Evolutionary conservation across 306 rosid species (phyloP).

Genomic region (Dalbergia oliveri): DNA sequence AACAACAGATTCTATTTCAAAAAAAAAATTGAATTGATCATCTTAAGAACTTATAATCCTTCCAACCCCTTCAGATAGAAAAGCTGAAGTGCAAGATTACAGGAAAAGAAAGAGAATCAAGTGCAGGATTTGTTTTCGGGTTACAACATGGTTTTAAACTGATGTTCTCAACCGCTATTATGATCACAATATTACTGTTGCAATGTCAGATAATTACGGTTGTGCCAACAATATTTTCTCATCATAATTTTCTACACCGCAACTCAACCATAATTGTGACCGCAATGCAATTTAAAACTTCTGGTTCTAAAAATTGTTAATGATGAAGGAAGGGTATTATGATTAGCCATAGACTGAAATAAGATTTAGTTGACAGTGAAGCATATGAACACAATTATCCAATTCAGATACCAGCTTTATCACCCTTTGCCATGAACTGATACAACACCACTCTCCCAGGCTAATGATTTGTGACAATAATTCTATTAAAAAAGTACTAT

Average conservation of each 20-base stretch:
- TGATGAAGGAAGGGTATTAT: too few species aligned
- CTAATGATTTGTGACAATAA: slow-evolving; percentile 7
- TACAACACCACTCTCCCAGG: neutral
- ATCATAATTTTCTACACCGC: too few species aligned
- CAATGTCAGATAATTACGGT: too few species aligned
- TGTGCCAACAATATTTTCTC: too few species aligned
- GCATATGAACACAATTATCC: slow-evolving; percentile 9
- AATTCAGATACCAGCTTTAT: neutral
- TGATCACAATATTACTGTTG: too few species aligned
- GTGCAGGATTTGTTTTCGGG: neutral
- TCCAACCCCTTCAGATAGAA: neutral
- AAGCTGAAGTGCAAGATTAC: neutral
- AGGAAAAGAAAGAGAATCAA: neutral
- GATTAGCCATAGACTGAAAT: too few species aligned
- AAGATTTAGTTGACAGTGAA: neutral
- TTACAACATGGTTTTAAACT: too few species aligned
- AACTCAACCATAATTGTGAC: too few species aligned
- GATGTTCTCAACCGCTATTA: too few species aligned
- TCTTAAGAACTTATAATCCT: neutral
- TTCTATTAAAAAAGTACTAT: slow-evolving; percentile 9
- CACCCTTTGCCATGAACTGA: slow-evolving; percentile 11
- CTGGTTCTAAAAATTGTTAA: too few species aligned
- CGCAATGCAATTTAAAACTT: too few species aligned
- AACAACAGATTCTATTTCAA: slow-evolving; percentile 6
- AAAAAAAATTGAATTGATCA: too few species aligned